These are phyloP conservation scores for Clohesyomyces aquaticus DNA, from an alignment of 495 filamentous ascomycete species.

Conservation along the genomic window DNA sequence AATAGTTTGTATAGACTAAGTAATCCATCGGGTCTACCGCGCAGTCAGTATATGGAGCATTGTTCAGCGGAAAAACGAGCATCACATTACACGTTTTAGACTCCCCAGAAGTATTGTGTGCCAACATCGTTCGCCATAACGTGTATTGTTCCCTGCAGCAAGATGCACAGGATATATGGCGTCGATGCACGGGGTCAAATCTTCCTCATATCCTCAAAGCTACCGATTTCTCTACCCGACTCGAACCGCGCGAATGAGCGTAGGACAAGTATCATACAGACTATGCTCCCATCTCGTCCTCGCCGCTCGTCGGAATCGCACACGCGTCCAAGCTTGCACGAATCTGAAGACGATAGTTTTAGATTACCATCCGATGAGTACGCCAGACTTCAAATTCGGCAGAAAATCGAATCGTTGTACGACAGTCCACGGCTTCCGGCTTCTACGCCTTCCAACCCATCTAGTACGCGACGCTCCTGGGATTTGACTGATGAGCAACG, in stretches of 20 bases:
- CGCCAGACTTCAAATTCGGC: background rate
- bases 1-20: background rate
- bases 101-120: background rate
- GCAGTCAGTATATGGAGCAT: background rate
- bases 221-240: no score
- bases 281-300: background rate
- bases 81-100: background rate
- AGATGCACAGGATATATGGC: no score
- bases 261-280: background rate
- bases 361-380: constrained; percentile 5
- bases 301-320: background rate
- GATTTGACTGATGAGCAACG: no score
- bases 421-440: no score
- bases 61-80: background rate
- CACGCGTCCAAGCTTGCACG: background rate
- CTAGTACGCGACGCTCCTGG: no score
- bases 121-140: background rate
- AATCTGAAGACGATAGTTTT: background rate
- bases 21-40: background rate
- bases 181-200: background rate
- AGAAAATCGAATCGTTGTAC: constrained; percentile 8
- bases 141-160: background rate
- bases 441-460: no score
- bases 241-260: no score
- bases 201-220: background rate